Evolutionary conservation across 495 filamentous ascomycete species (phyloP).

Genomic region (Neurospora sp.): DNA sequence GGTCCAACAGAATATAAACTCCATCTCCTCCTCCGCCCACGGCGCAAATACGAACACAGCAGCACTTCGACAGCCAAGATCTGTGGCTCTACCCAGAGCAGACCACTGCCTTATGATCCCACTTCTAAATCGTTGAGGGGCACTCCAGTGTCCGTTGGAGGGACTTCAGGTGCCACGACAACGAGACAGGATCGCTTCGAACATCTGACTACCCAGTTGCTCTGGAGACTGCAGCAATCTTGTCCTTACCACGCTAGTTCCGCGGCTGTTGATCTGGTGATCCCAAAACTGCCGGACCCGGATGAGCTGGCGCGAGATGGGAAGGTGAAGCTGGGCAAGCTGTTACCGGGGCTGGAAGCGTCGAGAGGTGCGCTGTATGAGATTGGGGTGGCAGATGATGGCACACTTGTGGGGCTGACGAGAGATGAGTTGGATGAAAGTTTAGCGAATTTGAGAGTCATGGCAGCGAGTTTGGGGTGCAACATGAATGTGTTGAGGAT

Average conservation of each 20-base stretch:
- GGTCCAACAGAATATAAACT: constrained; percentile 95
- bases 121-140: constrained; percentile 19
- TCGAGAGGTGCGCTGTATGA: constrained; percentile 91
- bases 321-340: constrained; percentile 48
- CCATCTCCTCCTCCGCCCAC: constrained; percentile 74
- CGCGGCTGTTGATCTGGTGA: constrained; percentile 51
- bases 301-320: constrained; percentile 15
- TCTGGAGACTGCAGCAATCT: constrained; percentile 93
- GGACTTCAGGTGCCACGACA: constrained; percentile 37
- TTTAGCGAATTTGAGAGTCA: constrained; percentile 67
- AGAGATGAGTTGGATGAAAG: constrained; percentile 89
- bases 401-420: constrained; percentile 80
- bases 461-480: constrained; percentile 89
- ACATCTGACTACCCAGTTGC: constrained; percentile 84
- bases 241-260: constrained; percentile 77
- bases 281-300: constrained; percentile 62
- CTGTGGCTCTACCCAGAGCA: constrained; percentile 46
- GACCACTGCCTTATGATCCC: constrained; percentile 51
- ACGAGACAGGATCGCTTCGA: constrained; percentile 75
- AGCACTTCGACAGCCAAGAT: constrained; percentile 31
- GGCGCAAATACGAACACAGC: constrained; percentile 57
- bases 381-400: constrained; percentile 92
- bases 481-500: constrained; percentile 72
- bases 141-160: constrained; percentile 12
- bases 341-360: constrained; percentile 78